phyloP scores from a whole-genome alignment of 2,329 filamentous ascomycete species.

The Stagonosporopsis rhizophila region DNA sequence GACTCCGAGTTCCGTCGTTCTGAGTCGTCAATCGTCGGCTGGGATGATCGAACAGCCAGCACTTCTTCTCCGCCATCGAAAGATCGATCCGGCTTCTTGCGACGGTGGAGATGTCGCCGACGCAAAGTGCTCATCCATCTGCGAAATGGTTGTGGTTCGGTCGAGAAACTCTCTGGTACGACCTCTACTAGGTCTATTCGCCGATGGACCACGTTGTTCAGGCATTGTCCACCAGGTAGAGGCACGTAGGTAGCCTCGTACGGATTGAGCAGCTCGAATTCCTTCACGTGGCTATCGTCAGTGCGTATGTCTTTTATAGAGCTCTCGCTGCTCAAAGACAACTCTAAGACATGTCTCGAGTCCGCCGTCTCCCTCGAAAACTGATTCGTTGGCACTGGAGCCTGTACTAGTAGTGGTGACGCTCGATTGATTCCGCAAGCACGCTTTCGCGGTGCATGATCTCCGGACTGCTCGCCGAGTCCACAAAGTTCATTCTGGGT shows the following conservation, averaged over 20 bases:
- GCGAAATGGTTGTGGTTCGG: slow-evolving; percentile 62
- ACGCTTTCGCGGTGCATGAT: slow-evolving; percentile 33
- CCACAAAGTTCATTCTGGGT: slow-evolving; percentile 26
- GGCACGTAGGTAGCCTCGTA: slow-evolving; percentile 44
- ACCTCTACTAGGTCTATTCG: slow-evolving; percentile 9
- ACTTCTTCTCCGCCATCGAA: slow-evolving; percentile 38
- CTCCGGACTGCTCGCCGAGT: slow-evolving; percentile 6
- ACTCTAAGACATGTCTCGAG: slow-evolving; percentile 8
- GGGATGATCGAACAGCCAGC: slow-evolving; percentile 17
- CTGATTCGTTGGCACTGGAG: slow-evolving; percentile 18
- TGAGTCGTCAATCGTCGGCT: slow-evolving; percentile 20
- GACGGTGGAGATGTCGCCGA: slow-evolving; percentile 57
- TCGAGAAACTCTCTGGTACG: background rate
- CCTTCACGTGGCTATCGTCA: slow-evolving; percentile 24
- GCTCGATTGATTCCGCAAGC: slow-evolving; percentile 28
- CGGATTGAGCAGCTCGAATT: slow-evolving; percentile 35
- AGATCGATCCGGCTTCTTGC: slow-evolving; percentile 48
- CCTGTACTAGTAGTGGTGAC: slow-evolving; percentile 23
- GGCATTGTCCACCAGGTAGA: slow-evolving; percentile 31
- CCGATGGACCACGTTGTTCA: slow-evolving; percentile 29
- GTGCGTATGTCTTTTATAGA: slow-evolving; percentile 22
- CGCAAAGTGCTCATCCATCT: slow-evolving; percentile 77
- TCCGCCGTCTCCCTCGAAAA: slow-evolving; percentile 19
- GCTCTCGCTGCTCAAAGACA: slow-evolving; percentile 16
- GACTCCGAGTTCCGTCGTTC: slow-evolving; percentile 57